Percentiles rank a stretch among this genome's conserved stretches.
Evolutionary conservation across 23 red algal species (phyloP).

Genomic region (Rhodosorus marinus): DNA sequence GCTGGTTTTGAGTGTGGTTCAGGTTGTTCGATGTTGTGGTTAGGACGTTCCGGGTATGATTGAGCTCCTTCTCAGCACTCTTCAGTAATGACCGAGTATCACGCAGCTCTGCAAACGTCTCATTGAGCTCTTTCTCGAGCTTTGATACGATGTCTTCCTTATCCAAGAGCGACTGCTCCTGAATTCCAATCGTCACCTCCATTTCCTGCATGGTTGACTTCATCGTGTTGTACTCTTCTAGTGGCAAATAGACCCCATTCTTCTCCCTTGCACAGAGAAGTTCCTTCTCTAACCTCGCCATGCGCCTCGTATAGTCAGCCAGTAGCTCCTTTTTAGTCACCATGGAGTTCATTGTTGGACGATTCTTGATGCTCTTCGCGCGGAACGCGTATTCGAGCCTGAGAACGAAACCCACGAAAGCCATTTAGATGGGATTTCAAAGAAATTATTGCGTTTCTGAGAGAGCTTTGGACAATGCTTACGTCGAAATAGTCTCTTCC

Average conservation of each 20-base stretch:
- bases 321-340: slow-evolving; percentile 64
- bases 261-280: slow-evolving; percentile 65
- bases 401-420: no score
- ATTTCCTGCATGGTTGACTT: slow-evolving; percentile 4
- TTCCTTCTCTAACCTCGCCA: slow-evolving; percentile 44
- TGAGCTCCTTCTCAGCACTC: slow-evolving; percentile 1
- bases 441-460: no score
- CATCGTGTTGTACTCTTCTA: slow-evolving; percentile 60
- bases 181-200: slow-evolving; percentile 4
- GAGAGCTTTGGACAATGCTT: no score
- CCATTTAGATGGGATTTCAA: no score
- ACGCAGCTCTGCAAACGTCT: slow-evolving; percentile 9
- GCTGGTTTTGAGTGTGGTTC: slow-evolving; percentile 6
- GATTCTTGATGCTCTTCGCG: slow-evolving; percentile 97
- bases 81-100: slow-evolving; percentile 4
- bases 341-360: slow-evolving; percentile 91
- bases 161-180: slow-evolving; percentile 10
- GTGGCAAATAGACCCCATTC: slow-evolving; percentile 82
- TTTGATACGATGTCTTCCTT: slow-evolving; percentile 7
- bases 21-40: slow-evolving; percentile 7
- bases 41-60: slow-evolving; percentile 4
- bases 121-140: slow-evolving; percentile 20
- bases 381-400: slow-evolving; percentile 92
- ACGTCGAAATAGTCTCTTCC: slow-evolving; percentile 76
- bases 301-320: slow-evolving; percentile 69